Percentiles rank a stretch among this genome's conserved stretches.
phyloP scores from a whole-genome alignment of 176 grass and related monocot genomes.

The Aegilops tauschii region DNA sequence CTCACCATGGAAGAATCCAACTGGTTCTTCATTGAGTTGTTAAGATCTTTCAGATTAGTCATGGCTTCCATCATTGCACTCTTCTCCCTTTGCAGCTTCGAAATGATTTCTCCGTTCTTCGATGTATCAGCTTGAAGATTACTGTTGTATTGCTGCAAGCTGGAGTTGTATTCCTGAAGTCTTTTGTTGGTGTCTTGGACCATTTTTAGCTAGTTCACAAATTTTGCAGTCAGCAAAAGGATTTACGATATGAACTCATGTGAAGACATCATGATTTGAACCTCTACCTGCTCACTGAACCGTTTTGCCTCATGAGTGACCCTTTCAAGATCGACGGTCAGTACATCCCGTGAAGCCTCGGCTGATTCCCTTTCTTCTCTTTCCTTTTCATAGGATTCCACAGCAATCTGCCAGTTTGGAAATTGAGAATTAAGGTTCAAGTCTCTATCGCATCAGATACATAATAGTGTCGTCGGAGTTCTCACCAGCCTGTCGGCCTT shows the following conservation, averaged over 20 bases:
- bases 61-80: constrained; percentile 73
- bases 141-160: constrained; percentile 90
- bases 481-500: constrained; percentile 56
- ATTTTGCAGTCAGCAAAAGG: constrained; percentile 10
- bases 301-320: constrained; percentile 54
- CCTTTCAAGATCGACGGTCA: constrained; percentile 67
- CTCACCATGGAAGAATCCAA: constrained; percentile 71
- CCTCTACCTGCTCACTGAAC: constrained; percentile 73
- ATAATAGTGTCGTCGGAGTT: not conserved
- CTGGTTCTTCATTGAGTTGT: constrained; percentile 68
- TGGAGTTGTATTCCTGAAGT: constrained; percentile 79
- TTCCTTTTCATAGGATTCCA: constrained; percentile 65
- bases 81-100: constrained; percentile 82
- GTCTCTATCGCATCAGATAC: not conserved
- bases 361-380: constrained; percentile 44
- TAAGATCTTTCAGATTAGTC: constrained; percentile 55
- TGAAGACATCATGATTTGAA: not conserved
- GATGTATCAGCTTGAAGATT: constrained; percentile 81
- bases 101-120: constrained; percentile 63
- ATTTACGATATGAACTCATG: not conserved
- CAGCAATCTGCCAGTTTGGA: constrained; percentile 39
- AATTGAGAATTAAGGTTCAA: not conserved
- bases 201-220: constrained; percentile 70
- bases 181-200: constrained; percentile 76
- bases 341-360: constrained; percentile 31